Evolutionary conservation across 1,139 yeast genomes (phyloP), one percentile per base, ranked within the genome.

Genomic region (Pichia sp.): DNA sequence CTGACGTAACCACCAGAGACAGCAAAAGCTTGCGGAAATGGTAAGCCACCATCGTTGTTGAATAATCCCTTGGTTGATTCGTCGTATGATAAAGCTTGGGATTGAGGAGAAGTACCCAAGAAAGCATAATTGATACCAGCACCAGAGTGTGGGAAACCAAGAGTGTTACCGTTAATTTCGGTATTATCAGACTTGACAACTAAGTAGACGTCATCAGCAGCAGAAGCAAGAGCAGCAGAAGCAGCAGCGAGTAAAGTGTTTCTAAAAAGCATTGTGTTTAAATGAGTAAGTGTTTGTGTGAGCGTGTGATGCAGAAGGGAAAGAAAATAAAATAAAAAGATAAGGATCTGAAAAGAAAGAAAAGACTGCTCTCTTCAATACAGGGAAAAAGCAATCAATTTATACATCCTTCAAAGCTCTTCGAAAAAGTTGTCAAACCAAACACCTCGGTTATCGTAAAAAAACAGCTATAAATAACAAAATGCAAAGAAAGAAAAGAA

Each of bases 91-190:
- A 49, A 42, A 14, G 43, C n/a, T 20, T 22, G n/a, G 2, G 50
- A 18, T 10, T 35, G 23, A 13, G 40, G 40, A 20, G 40, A 27
- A 19, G 41, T 32, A 30, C 43, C 64, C 14, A 72, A 51, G 55
- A 70, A 66, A 37, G 67, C 54, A 56, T 70, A 74, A 62, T 70
- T 65, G 52, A 73, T 59, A 46, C 72, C 81, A 36, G 81, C 80
- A 56, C 81, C 81, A 59, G 71, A 78, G 54, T 74, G 80, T 34
- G 50, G 48, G 35, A 72, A 49, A 33, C 65, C 68, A 16, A 48
- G 31, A 13, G 42, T 26, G 27, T 56, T 42, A 21, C 64, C 65
- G 50, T 59, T 40, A 35, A 62, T 29, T 7, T 43, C 50, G 9
- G 51, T 11, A 34, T 45, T 35, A 37, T 40, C 53, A 13, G 71